phyloP scores from a whole-genome alignment of 768 basidiomycete genomes.

The Suillus decipiens region DNA sequence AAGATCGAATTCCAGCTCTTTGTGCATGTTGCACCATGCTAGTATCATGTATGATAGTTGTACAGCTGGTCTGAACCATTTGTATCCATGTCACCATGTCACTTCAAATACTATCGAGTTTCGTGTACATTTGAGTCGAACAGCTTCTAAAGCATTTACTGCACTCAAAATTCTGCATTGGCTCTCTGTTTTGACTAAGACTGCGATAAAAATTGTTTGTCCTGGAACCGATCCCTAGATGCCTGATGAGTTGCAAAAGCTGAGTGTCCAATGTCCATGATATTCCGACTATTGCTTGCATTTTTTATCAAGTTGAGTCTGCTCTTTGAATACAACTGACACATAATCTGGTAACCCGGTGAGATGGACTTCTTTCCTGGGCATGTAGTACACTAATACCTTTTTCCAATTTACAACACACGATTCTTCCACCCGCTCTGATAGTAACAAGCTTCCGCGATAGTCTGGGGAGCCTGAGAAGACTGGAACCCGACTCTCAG shows the following conservation, averaged over 20 bases:
- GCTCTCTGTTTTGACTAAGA: background rate
- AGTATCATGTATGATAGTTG: background rate
- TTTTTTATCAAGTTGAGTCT: too few relatives aligned
- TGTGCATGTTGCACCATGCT: background rate
- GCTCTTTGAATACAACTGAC: background rate
- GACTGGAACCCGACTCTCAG: background rate
- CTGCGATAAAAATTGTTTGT: background rate
- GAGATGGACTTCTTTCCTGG: background rate
- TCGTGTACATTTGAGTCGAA: background rate
- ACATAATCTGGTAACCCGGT: background rate
- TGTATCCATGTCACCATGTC: background rate
- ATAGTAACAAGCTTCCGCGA: background rate
- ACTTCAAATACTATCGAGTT: background rate
- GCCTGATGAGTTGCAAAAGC: background rate
- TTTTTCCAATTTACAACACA: background rate
- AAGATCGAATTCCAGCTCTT: background rate
- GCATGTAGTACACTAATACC: background rate
- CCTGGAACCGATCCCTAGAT: background rate
- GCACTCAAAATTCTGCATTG: background rate
- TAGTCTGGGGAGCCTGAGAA: background rate
- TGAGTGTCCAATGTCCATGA: background rate
- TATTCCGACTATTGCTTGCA: too few relatives aligned
- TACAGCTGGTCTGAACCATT: too few relatives aligned
- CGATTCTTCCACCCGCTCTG: background rate
- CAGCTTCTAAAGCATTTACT: background rate